A percentile compares a stretch with the other conserved stretches of the same genome.
These are phyloP conservation scores for Sesbania bispinosa DNA, from an alignment of 306 rosid genomes.

Conservation along the genomic window DNA sequence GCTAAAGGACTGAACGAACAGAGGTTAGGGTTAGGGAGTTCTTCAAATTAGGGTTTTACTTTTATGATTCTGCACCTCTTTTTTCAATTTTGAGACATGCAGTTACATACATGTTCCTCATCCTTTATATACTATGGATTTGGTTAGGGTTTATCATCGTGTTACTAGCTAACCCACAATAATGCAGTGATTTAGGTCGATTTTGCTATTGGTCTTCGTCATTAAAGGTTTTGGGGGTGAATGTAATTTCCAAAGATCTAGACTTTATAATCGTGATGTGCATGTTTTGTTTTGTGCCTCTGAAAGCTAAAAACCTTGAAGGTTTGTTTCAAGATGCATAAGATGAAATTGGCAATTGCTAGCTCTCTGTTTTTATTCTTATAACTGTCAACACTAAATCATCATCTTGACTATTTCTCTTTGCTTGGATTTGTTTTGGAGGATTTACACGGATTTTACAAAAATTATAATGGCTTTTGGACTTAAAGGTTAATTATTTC, in stretches of 20 bases:
- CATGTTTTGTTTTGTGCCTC: too few relatives aligned
- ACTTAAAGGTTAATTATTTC: slow-evolving; percentile 20
- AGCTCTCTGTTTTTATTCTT: slow-evolving; percentile 25
- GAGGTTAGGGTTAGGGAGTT: too few relatives aligned
- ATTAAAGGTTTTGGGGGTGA: slow-evolving; percentile 45
- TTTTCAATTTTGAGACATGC: slow-evolving; percentile 28
- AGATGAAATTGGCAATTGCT: slow-evolving; percentile 6
- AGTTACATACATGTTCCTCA: slow-evolving; percentile 41
- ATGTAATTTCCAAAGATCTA: slow-evolving; percentile 19
- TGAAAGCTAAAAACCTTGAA: not conserved
- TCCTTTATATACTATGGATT: slow-evolving; percentile 32
- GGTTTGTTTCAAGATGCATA: too few relatives aligned
- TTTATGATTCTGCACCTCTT: too few relatives aligned
- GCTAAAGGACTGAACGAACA: too few relatives aligned
- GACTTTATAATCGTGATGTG: not conserved
- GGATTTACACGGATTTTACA: not conserved
- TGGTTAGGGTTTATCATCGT: slow-evolving; percentile 50
- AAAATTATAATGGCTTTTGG: not conserved
- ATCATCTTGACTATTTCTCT: not conserved
- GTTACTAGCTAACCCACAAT: slow-evolving; percentile 24
- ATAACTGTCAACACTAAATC: too few relatives aligned
- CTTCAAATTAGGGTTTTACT: slow-evolving; percentile 32
- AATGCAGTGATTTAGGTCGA: slow-evolving; percentile 40
- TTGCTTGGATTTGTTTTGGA: slow-evolving; percentile 14
- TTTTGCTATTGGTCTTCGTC: slow-evolving; percentile 31